Conservation (phyloP, 208 protist genomes). For the Willaertia magna region DNA sequence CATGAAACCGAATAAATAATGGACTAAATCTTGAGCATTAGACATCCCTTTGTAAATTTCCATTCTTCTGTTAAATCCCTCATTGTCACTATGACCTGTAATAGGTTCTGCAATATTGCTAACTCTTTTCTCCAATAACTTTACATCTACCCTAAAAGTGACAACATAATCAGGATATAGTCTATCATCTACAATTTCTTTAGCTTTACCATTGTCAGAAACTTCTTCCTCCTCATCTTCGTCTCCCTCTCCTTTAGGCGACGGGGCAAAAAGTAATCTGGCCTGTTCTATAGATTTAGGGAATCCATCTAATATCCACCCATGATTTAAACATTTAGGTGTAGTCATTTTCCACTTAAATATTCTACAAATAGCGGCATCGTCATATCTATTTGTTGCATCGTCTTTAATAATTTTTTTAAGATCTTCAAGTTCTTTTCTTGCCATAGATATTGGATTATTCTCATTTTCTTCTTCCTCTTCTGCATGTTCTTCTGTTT, state of each 20-base stretch:
- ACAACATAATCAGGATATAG: conserved; percentile 58
- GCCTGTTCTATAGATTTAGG: conserved; percentile 62
- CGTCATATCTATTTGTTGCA: conserved; percentile 45
- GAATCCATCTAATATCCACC: conserved; percentile 75
- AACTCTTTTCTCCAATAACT: conserved; percentile 55
- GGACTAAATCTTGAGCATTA: conserved; percentile 17
- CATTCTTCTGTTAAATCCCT: conserved; percentile 23
- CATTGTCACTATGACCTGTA: conserved; percentile 14
- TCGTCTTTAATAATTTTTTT: too few species aligned
- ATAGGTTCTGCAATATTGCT: neutral
- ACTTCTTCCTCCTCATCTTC: conserved; percentile 56
- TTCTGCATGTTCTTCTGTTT: conserved; percentile 42
- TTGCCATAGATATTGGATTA: conserved; percentile 41
- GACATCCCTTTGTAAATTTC: conserved; percentile 27
- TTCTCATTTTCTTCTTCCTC: conserved; percentile 31
- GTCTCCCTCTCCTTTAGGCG: conserved; percentile 33
- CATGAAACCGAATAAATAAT: conserved; percentile 32
- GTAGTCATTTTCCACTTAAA: conserved; percentile 62
- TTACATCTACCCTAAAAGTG: conserved; percentile 51
- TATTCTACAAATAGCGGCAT: conserved; percentile 62
- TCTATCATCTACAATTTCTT: conserved; percentile 22
- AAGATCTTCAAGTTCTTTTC: conserved; percentile 46
- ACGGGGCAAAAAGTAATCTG: conserved; percentile 54
- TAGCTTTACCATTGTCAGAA: conserved; percentile 8
- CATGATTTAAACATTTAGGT: conserved; percentile 65